phyloP scores from a whole-genome alignment of 495 filamentous ascomycete species.

The Tricharina praecox region DNA sequence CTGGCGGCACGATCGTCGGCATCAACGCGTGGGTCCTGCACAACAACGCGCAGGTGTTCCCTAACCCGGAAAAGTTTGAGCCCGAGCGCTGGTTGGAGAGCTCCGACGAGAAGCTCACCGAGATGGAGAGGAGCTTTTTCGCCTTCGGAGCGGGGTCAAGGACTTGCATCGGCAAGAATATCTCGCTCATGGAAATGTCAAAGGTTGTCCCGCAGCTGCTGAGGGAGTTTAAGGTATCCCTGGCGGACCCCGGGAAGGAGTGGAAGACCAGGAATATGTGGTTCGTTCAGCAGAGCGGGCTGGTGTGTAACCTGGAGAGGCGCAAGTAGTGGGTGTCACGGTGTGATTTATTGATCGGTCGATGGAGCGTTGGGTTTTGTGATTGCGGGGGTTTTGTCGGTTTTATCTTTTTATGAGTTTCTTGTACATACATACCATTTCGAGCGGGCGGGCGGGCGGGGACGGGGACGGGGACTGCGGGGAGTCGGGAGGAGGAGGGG shows the following conservation, averaged over 20 bases:
- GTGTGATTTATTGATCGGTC: background rate
- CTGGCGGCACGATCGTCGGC: slow-evolving; percentile 41
- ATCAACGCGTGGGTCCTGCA: slow-evolving; percentile 46
- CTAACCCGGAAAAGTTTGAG: slow-evolving; percentile 36
- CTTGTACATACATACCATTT: no score
- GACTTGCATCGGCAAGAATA: slow-evolving; percentile 56
- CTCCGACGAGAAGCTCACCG: slow-evolving; percentile 26
- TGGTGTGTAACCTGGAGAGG: slow-evolving; percentile 9
- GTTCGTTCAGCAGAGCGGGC: slow-evolving; percentile 46
- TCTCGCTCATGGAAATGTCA: slow-evolving; percentile 59
- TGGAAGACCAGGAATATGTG: slow-evolving; percentile 56
- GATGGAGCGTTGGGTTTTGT: no score
- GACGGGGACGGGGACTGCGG: no score
- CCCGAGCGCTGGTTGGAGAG: slow-evolving; percentile 42
- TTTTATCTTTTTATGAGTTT: no score
- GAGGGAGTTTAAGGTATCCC: slow-evolving; percentile 45
- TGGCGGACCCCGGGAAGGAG: slow-evolving; percentile 41
- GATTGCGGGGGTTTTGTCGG: no score
- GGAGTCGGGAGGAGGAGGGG: no score
- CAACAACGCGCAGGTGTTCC: slow-evolving; percentile 35
- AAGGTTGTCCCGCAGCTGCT: slow-evolving; percentile 62
- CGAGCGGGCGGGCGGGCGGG: no score
- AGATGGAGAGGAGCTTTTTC: slow-evolving; percentile 31
- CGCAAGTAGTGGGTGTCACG: background rate
- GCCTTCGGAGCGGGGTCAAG: slow-evolving; percentile 49